A percentile compares a stretch with the other conserved stretches of the same genome.
phyloP scores from a whole-genome alignment of 2,329 filamentous ascomycete genomes.

The Cladophialophora immunda region DNA sequence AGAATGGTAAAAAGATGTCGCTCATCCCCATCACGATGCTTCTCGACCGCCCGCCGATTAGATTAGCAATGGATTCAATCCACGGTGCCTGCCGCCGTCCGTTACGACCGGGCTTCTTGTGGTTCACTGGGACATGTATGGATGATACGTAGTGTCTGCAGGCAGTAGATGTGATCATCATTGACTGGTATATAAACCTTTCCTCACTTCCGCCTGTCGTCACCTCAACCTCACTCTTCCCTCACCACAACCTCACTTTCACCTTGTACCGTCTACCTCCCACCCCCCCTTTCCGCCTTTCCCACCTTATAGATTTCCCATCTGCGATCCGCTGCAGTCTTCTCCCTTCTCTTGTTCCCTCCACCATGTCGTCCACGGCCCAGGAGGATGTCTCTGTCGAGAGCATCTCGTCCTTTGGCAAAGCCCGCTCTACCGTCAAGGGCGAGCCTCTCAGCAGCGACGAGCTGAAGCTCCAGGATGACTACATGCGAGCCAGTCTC shows the following conservation, averaged over 20 bases:
- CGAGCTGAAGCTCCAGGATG: conserved; percentile 73
- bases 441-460: conserved; percentile 69
- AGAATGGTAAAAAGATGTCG: conserved; percentile 2
- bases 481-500: conserved; percentile 77
- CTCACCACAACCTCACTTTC: conserved; percentile 2
- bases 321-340: background rate
- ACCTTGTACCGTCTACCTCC: background rate
- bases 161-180: conserved; percentile 1
- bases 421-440: conserved; percentile 70
- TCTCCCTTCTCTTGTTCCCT: conserved; percentile 6
- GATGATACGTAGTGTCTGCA: background rate
- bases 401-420: conserved; percentile 71
- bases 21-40: conserved; percentile 5
- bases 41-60: background rate
- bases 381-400: conserved; percentile 52
- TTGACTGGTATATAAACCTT: conserved; percentile 1
- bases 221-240: conserved; percentile 2
- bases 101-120: background rate
- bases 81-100: conserved; percentile 7
- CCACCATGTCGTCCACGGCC: conserved; percentile 32
- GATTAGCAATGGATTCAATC: conserved; percentile 1
- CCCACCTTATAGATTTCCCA: background rate
- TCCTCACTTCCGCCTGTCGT: conserved; percentile 1
- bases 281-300: background rate
- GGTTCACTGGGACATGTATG: no score